Base-by-base conservation (phyloP, 2,329 filamentous ascomycete genomes). In the Elsinoe ampelina region DNA sequence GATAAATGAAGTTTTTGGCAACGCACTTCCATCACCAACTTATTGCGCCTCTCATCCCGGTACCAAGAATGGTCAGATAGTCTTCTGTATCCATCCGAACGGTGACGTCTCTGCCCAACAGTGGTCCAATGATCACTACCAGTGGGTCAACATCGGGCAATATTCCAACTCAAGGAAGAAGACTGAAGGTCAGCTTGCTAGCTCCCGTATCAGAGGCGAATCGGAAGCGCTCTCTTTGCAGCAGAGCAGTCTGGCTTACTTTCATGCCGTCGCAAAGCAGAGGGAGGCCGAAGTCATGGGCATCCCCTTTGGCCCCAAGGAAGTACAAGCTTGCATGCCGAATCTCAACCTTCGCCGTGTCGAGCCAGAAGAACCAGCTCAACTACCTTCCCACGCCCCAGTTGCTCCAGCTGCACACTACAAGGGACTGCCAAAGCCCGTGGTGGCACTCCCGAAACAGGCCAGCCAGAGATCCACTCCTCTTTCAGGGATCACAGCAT, bases 21-120 rank as follows among this genome's bases (percentile, higher is more conserved):
- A 69, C 19, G 62, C 64, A 5, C 65, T 76, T 2, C 73, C 74
- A n/a, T 67, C 71, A 15, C 68, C 69, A 4, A 70, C 71, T 13
- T 70, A 65, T 57, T 67, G 77, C 20, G 64, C 66, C 4, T 55
- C 62, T 19, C 65, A 60, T 20, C 54, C 59, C 13, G 71, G 71
- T 22, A 58, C 59, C 17, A 65, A 67, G 26, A 66, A 75, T 50
- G 74, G 74, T 7, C 69, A 75, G 58, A 64, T 77, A 15, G 66
- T 72, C 12, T 77, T 76, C 63, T 70, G 75, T 32, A 69, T 72
- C 50, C 73, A 77, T 60, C 73, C 73, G 0, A 77, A 76, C 58
- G 69, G 73, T 47, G 73, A 77, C 57, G 67, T 77, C 3, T 72
- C 72, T 22, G 75, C 74, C 1, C 75, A 77, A 54, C 72, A 75